Evolutionary conservation across 352 stramenopile genomes (phyloP).

Genomic region (Globisporangium splendens): DNA sequence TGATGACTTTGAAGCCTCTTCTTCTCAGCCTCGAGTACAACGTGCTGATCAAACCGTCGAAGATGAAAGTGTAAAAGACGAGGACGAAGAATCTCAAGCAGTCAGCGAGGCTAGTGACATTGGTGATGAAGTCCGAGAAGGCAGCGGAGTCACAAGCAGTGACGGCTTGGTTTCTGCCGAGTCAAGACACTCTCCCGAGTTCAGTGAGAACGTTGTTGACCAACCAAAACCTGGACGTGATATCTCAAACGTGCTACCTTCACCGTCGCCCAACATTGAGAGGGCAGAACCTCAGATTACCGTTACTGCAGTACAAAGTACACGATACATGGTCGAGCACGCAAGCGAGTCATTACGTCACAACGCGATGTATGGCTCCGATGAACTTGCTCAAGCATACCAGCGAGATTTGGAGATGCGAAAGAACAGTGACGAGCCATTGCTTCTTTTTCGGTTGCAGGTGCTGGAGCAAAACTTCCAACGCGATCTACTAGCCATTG

Average conservation of each 20-base stretch:
- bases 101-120: not conserved
- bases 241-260: not conserved
- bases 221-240: not conserved
- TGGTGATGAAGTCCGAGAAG: not conserved
- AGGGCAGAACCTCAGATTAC: not conserved
- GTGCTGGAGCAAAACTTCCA: conserved; percentile 36
- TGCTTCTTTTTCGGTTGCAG: conserved; percentile 42
- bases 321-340: too few relatives aligned
- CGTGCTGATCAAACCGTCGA: not conserved
- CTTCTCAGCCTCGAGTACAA: conserved; percentile 11
- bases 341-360: not conserved
- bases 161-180: not conserved
- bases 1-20: conserved; percentile 44
- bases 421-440: conserved; percentile 43
- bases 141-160: not conserved
- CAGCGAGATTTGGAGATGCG: conserved; percentile 43
- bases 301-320: too few relatives aligned
- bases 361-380: not conserved
- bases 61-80: not conserved
- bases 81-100: not conserved
- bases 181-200: conserved; percentile 3
- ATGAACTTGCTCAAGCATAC: conserved; percentile 25
- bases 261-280: not conserved
- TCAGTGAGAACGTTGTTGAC: not conserved
- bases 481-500: conserved; percentile 25